Conservation (phyloP, 2,329 filamentous ascomycete species). For the Westerdykella ornata region DNA sequence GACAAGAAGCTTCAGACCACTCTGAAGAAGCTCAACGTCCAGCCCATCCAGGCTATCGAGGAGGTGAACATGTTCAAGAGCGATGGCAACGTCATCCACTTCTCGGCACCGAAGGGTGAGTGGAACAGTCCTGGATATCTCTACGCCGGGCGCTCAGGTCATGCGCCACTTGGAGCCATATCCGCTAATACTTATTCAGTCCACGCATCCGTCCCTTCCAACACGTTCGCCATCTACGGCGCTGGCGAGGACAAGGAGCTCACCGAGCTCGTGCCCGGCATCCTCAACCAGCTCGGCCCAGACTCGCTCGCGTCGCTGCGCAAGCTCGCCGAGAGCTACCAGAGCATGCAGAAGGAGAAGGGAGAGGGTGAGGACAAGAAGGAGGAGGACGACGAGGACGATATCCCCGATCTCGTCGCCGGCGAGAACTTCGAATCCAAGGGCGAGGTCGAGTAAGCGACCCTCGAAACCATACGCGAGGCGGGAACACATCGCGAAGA, state of each 20-base stretch:
- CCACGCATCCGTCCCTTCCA: constrained; percentile 91
- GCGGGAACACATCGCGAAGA: no score
- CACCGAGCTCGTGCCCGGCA: constrained; percentile 96
- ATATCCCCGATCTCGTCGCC: constrained; percentile 94
- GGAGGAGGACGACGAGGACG: constrained; percentile 62
- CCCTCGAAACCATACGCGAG: no score
- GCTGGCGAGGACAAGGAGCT: constrained; percentile 99
- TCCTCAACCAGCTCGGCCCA: constrained; percentile 98
- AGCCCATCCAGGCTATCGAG: constrained; percentile 99
- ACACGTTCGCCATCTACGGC: constrained; percentile 99
- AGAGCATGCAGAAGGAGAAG: constrained; percentile 95
- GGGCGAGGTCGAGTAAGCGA: constrained; percentile 68
- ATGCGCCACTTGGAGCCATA: not conserved
- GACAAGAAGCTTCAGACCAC: constrained; percentile 99
- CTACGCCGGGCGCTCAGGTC: no score
- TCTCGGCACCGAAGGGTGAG: constrained; percentile 92
- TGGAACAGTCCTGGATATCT: constrained; percentile 8
- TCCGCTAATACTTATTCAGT: constrained; percentile 50
- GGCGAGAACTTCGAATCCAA: constrained; percentile 97
- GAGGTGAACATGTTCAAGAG: constrained; percentile 99
- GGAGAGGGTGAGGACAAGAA: constrained; percentile 68
- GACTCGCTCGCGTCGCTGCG: constrained; percentile 95
- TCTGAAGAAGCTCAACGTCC: constrained; percentile 99
- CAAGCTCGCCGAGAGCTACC: constrained; percentile 98
- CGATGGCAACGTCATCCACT: constrained; percentile 99